Conservation (phyloP, 306 rosid species). For the Fagus sylvatica region DNA sequence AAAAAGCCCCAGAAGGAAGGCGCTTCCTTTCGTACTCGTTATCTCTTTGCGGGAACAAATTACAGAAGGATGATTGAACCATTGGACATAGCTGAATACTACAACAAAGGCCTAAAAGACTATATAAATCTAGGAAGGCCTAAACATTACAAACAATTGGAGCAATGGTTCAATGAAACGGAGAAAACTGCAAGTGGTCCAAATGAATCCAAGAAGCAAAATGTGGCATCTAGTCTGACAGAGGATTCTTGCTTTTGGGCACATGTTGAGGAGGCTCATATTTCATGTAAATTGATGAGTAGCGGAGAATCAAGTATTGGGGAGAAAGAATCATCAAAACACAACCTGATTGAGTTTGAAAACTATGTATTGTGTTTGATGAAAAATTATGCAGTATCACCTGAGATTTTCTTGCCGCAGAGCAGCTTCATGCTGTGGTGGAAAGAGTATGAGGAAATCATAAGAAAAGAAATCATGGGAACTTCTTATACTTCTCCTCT, state of each 20-base stretch:
- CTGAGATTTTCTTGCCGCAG: slow-evolving; percentile 55
- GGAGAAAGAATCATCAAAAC: slow-evolving; percentile 12
- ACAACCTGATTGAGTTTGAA: slow-evolving; percentile 45
- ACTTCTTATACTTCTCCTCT: slow-evolving; percentile 18
- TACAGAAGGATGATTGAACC: slow-evolving; percentile 75
- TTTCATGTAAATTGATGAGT: slow-evolving; percentile 25
- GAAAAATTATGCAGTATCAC: slow-evolving; percentile 42
- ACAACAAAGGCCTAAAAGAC: slow-evolving; percentile 2
- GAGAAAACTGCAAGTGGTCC: not conserved
- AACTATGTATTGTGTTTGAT: slow-evolving; percentile 37
- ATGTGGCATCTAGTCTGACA: slow-evolving; percentile 41
- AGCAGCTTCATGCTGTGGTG: slow-evolving; percentile 81
- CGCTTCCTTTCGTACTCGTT: slow-evolving; percentile 17
- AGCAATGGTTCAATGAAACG: slow-evolving; percentile 34
- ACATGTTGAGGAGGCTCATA: slow-evolving; percentile 60
- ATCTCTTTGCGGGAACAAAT: slow-evolving; percentile 50
- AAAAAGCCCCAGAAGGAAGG: slow-evolving; percentile 52
- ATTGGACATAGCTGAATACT: slow-evolving; percentile 53
- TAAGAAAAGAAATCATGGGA: slow-evolving; percentile 21
- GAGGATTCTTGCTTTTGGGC: slow-evolving; percentile 84
- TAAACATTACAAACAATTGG: slow-evolving; percentile 38
- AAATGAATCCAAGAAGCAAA: slow-evolving; percentile 1
- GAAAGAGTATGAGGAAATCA: slow-evolving; percentile 34
- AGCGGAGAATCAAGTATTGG: not conserved
- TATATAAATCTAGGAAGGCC: slow-evolving; percentile 31